Evolutionary conservation across 1,284 basidiomycete species (phyloP).

Genomic region (Moniliella sp.): DNA sequence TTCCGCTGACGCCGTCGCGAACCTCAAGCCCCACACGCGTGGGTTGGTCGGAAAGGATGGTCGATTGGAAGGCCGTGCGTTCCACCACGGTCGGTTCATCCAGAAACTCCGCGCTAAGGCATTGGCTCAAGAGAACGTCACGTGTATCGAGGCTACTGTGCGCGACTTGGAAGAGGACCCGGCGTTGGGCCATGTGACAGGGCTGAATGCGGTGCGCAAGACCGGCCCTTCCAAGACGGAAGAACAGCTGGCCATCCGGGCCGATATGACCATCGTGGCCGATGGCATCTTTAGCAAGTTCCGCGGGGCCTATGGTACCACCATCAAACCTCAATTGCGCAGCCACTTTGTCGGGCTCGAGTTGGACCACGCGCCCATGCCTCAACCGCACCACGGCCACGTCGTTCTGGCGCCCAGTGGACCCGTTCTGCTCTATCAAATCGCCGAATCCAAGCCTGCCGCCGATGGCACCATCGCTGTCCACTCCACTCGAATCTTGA

Average conservation of each 20-base stretch:
- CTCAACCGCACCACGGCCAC: conserved; percentile 65
- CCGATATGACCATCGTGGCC: conserved; percentile 64
- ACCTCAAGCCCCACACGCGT: too few relatives aligned
- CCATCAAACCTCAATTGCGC: conserved; percentile 39
- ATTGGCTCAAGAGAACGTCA: conserved; percentile 27
- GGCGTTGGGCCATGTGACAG: conserved; percentile 12
- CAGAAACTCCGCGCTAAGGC: conserved; percentile 55
- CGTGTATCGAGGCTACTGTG: conserved; percentile 17
- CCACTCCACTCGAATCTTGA: conserved; percentile 80
- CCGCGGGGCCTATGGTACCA: conserved; percentile 39
- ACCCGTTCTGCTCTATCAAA: conserved; percentile 71
- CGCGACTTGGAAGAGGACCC: conserved; percentile 14
- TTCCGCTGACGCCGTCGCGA: conserved; percentile 14
- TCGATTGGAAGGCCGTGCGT: conserved; percentile 47
- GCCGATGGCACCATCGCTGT: too few relatives aligned
- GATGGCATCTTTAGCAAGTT: conserved; percentile 88
- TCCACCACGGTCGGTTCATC: conserved; percentile 82
- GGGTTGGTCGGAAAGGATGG: too few relatives aligned
- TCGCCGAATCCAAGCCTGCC: conserved; percentile 43
- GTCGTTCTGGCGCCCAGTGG: conserved; percentile 52
- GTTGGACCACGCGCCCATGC: conserved; percentile 52
- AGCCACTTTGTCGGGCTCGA: conserved; percentile 65
- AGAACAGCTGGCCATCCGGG: conserved; percentile 37
- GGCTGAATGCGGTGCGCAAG: conserved; percentile 8
- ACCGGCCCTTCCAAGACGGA: neutral